Base-by-base conservation (phyloP, 2,329 filamentous ascomycete genomes). In the Elsinoe ampelina region DNA sequence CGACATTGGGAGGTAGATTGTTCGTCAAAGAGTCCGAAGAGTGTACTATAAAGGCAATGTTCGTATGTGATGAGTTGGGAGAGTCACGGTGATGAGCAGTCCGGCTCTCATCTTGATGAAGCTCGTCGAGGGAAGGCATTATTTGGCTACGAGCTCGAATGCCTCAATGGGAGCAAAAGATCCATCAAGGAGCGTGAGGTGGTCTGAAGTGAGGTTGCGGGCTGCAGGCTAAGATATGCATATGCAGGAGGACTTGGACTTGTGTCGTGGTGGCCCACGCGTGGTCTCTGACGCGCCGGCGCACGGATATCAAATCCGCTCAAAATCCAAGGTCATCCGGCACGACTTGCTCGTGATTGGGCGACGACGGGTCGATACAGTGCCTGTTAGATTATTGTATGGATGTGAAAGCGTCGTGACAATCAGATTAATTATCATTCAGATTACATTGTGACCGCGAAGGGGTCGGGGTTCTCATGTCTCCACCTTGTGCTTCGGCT, bases 31-130 rank as follows among this genome's bases (percentile, higher is more conserved):
- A 80, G 60, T 77, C 75, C 57, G 80, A 75, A 13, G 79, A 82
- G 66, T 82, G 79, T 41, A 82, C 77, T n/a, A 83, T 71, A 64
- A 83, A 83, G 51, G 80, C 77, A 66, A 56, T 56, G 15, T 56
- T 56, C 17, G 54, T 56, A 19, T 45, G 54, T 45, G 52, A 42
- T 10, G 52, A 54, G 32, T 34, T 43, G 32, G 52, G 38, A 19
- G 38, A 34, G 30, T 55, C 52, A 42, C 43, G 34, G 20, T 42
- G 38, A 55, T 22, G 38, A 45, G 52, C 26, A 34, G 52, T 13
- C n/a, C 38, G 22, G 42, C 36, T 45, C 26, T 56, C 41, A 17
- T 56, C 38, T 22, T 56, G 54, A 45, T 32, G 39, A 43, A 13
- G 32, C 15, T 52, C 48, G 19, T 52, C 48, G 17, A 52, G 48